A percentile compares a stretch with the other conserved stretches of the same genome.
These are phyloP conservation scores for Mollisiaceae sp. DNA, from an alignment of 2,329 filamentous ascomycete genomes.

Conservation along the genomic window DNA sequence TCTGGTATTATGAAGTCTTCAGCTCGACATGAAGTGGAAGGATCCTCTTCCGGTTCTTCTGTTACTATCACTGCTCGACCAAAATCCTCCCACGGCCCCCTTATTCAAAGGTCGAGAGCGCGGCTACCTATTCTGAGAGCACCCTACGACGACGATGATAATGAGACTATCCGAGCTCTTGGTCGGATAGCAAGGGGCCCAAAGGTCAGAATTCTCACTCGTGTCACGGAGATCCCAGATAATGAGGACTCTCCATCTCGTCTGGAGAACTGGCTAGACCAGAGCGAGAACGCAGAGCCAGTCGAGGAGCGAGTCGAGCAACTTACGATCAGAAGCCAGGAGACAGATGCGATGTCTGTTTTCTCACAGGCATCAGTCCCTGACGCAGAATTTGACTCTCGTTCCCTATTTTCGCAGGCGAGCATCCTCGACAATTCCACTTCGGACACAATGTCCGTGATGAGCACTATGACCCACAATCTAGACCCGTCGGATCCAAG, in stretches of 20 bases:
- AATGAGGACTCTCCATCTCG: neutral
- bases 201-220: neutral
- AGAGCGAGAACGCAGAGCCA: conserved; percentile 1
- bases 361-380: neutral
- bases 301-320: neutral
- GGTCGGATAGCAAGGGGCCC: neutral
- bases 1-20: neutral
- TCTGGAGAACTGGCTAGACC: neutral
- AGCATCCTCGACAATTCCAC: neutral
- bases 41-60: neutral
- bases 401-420: neutral
- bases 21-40: neutral
- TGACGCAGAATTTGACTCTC: neutral
- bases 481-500: neutral
- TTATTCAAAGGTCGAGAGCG: neutral
- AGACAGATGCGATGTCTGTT: neutral
- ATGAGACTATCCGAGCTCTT: neutral
- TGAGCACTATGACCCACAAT: neutral
- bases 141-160: neutral
- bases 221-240: neutral
- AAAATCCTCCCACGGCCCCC: neutral
- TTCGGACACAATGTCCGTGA: neutral
- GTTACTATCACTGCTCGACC: neutral
- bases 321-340: neutral
- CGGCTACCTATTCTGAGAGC: neutral